phyloP scores from a whole-genome alignment of 371 early-diverging fungal genomes.

The Lichtheimia ramosa region DNA sequence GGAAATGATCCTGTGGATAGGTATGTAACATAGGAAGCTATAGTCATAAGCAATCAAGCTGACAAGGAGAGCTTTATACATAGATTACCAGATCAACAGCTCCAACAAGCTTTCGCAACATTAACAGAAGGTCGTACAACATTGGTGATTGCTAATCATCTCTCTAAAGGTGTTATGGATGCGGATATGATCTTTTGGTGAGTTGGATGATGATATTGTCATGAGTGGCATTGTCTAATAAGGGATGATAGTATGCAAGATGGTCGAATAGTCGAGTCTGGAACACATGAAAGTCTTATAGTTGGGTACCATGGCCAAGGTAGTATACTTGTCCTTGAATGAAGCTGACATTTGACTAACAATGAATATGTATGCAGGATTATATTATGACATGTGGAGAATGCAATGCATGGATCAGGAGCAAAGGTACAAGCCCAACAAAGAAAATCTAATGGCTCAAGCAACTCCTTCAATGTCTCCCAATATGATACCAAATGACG shows the following conservation, averaged over 20 bases:
- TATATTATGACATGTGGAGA: no score
- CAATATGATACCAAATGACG: no score
- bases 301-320: no score
- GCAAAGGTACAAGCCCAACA: no score
- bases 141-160: constrained; percentile 91
- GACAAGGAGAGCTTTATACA: neutral
- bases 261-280: constrained; percentile 86
- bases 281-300: constrained; percentile 79
- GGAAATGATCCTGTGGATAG: constrained; percentile 66
- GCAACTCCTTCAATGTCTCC: constrained; percentile 20
- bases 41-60: neutral
- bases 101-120: constrained; percentile 64
- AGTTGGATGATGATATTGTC: neutral
- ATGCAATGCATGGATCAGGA: no score
- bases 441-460: no score
- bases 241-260: constrained; percentile 48
- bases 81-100: constrained; percentile 61
- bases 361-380: no score
- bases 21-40: constrained; percentile 8
- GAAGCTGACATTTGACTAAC: no score
- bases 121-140: constrained; percentile 86
- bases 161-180: constrained; percentile 71
- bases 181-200: constrained; percentile 75
- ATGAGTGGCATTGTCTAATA: no score
- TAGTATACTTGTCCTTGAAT: no score